Base-by-base conservation (phyloP, 163 green algal species). In the Scenedesmus sp. region DNA sequence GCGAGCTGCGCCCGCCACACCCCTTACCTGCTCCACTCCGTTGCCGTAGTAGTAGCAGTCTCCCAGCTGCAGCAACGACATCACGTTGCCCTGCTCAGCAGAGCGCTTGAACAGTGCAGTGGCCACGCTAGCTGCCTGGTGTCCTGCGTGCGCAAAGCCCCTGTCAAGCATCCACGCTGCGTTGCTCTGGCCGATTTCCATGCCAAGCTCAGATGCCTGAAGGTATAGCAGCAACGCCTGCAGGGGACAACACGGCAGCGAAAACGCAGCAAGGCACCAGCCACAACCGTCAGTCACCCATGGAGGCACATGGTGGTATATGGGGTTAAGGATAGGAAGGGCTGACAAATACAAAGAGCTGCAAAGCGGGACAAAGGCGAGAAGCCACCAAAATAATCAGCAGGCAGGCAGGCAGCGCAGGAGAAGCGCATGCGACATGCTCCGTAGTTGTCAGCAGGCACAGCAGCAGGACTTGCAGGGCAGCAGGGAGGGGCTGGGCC, bases 171-270 rank as follows among this genome's bases (percentile, higher is more conserved):
- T 96, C 95, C 96, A 99, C 5, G 98, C 98, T 22, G 96, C 97
- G 90, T 99, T 99, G 90, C 89, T 95, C 93, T 98, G 95, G 10
- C 89, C 97, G n/a, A 98, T 85, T 94, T 99, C 97, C 26, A 96
- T 91, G 42, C 98, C 98, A 85, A 97, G 94, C 88, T 98, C 96
- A 13, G 96, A 95, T 1, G 95, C 96, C 35, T 96, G 93, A 79
- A 99, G 92, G 94, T 99, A 99, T 40, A 83, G 43, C 53, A 92
- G 84, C 78, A 98, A 90, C 15, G 96, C 94, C 83, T 89, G 59
- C 53, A 85, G 10, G 33, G n/a, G n/a, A n/a, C n/a, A n/a, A 51
- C 40, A 83, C 18, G 18, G 26, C 76, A 85, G 53, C 49, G 83
- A 37, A 18, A n/a, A n/a, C n/a, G n/a, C n/a, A n/a, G n/a, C n/a